Evolutionary conservation across 1,284 basidiomycete species (phyloP).

Genomic region (Ganoderma lucidum): DNA sequence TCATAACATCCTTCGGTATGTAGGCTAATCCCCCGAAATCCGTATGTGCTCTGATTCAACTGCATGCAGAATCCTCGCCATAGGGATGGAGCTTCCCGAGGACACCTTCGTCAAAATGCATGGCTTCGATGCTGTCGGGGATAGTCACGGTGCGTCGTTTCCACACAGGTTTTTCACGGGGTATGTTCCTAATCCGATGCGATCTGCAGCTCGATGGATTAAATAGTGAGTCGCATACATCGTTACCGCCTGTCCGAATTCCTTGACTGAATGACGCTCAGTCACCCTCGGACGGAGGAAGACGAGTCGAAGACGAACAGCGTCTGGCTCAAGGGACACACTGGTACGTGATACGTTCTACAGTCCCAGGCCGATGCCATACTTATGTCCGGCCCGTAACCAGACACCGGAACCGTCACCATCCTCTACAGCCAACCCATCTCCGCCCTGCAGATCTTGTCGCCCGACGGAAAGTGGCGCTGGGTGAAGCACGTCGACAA

Average conservation of each 20-base stretch:
- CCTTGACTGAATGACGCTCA: constrained; percentile 12
- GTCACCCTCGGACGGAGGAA: constrained; percentile 47
- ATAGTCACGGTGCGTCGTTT: constrained; percentile 41
- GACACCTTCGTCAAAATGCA: constrained; percentile 44
- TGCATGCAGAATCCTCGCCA: constrained; percentile 20
- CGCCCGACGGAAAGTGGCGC: constrained; percentile 54
- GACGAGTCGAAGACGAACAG: constrained; percentile 61
- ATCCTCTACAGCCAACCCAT: constrained; percentile 70
- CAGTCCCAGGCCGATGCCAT: neutral
- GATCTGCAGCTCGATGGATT: constrained; percentile 43
- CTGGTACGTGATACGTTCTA: constrained; percentile 45
- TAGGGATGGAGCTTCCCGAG: constrained; percentile 32
- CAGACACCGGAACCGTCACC: constrained; percentile 63
- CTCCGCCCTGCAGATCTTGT: constrained; percentile 53
- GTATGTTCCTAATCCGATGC: neutral
- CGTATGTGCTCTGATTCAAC: neutral
- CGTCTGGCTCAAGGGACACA: constrained; percentile 70
- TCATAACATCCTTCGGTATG: constrained; percentile 33
- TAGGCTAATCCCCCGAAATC: neutral
- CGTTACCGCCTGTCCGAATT: neutral
- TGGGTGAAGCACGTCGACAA: constrained; percentile 69
- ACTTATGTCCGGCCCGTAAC: neutral
- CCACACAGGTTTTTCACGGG: neutral
- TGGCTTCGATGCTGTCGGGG: constrained; percentile 39
- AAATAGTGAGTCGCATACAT: constrained; percentile 41